Percentiles rank a stretch among this genome's conserved stretches.
These are phyloP conservation scores for Hypoxylon sp. DNA, from an alignment of 2,329 filamentous ascomycete genomes.

Conservation along the genomic window DNA sequence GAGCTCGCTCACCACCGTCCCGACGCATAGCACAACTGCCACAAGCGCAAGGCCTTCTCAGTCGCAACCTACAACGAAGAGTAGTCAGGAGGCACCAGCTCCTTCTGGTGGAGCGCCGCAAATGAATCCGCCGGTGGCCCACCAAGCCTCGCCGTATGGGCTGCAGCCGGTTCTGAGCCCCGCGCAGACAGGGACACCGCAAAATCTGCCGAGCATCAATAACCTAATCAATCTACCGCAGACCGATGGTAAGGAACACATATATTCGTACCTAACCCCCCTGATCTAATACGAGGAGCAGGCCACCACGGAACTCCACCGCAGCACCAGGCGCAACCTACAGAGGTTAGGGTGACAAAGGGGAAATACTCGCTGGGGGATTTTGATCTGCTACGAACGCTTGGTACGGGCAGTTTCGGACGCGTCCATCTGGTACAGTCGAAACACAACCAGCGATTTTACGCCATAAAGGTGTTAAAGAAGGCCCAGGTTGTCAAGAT, in stretches of 20 bases:
- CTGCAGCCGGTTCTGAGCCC: conserved; percentile 59
- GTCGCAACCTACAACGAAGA: conserved; percentile 44
- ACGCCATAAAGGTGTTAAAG: conserved; percentile 98
- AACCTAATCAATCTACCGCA: conserved; percentile 82
- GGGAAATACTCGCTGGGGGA: conserved; percentile 96
- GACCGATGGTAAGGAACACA: conserved; percentile 55
- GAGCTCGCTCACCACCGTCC: conserved; percentile 58
- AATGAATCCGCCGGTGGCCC: conserved; percentile 53
- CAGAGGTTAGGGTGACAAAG: conserved; percentile 80
- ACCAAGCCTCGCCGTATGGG: conserved; percentile 58
- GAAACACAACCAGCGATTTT: conserved; percentile 97
- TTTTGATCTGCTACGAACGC: conserved; percentile 89
- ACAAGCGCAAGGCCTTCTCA: conserved; percentile 43
- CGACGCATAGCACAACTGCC: conserved; percentile 49
- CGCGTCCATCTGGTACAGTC: conserved; percentile 97
- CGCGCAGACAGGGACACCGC: conserved; percentile 57
- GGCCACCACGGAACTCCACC: conserved; percentile 59
- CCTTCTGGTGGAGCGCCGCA: conserved; percentile 53
- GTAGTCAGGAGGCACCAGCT: conserved; percentile 46
- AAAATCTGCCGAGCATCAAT: conserved; percentile 84
- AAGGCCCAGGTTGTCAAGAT: conserved; percentile 99
- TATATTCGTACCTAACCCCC: conserved; percentile 38
- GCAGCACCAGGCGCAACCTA: conserved; percentile 46
- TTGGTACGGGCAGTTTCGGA: conserved; percentile 97
- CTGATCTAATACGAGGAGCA: conserved; percentile 47